These are phyloP conservation scores for Aspergillus taichungensis DNA, from an alignment of 495 filamentous ascomycete genomes.

Conservation along the genomic window DNA sequence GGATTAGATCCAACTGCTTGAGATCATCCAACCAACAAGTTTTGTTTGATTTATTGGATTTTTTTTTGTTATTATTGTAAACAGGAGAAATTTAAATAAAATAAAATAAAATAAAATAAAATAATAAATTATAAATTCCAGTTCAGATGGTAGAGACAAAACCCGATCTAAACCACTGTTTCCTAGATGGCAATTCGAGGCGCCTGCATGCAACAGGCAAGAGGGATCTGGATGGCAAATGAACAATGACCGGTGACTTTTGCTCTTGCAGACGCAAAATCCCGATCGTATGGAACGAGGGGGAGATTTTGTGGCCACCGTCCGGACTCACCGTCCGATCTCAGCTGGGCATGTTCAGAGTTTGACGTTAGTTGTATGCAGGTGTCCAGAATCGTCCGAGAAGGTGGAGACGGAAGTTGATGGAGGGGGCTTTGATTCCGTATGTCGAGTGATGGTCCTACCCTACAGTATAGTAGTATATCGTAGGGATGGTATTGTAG, in stretches of 20 bases:
- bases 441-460: too few relatives aligned
- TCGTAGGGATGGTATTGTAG: too few relatives aligned
- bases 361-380: conserved; percentile 16
- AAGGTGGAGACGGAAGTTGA: conserved; percentile 9
- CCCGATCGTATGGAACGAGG: conserved; percentile 19
- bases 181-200: too few relatives aligned
- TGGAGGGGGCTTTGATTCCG: background rate
- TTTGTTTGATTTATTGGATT: background rate
- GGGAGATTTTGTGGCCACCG: conserved; percentile 10
- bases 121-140: too few relatives aligned
- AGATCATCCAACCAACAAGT: background rate
- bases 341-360: conserved; percentile 11
- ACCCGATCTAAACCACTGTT: too few relatives aligned
- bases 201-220: too few relatives aligned
- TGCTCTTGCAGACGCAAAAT: conserved; percentile 14
- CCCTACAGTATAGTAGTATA: too few relatives aligned
- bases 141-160: too few relatives aligned
- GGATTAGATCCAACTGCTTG: too few relatives aligned
- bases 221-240: too few relatives aligned
- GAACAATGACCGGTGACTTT: conserved; percentile 14
- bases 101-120: too few relatives aligned
- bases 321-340: conserved; percentile 19
- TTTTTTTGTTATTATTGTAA: background rate
- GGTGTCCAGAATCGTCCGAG: conserved; percentile 19
- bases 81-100: too few relatives aligned